Conservation (phyloP, 495 filamentous ascomycete genomes). For the Margaritispora aquatica region DNA sequence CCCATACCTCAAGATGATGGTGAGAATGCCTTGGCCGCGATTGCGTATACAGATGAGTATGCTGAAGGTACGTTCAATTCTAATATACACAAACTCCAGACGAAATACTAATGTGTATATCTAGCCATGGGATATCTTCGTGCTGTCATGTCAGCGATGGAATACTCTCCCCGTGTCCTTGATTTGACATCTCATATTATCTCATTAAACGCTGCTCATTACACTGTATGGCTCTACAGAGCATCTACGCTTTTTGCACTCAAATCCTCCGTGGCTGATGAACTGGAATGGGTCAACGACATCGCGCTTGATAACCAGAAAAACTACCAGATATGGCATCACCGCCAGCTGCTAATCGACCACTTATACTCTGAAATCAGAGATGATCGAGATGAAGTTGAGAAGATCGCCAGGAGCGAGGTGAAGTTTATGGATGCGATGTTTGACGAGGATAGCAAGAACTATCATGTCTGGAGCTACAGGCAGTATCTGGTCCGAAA, state of each 20-base stretch:
- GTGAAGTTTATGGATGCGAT: slow-evolving; percentile 69
- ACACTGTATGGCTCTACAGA: slow-evolving; percentile 97
- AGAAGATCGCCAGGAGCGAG: slow-evolving; percentile 47
- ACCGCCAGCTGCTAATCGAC: slow-evolving; percentile 79
- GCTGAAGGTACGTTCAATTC: slow-evolving; percentile 60
- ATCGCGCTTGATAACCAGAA: slow-evolving; percentile 80
- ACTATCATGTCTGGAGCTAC: slow-evolving; percentile 98
- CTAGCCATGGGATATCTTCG: slow-evolving; percentile 74
- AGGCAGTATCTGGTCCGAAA: slow-evolving; percentile 86
- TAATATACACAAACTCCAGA: not conserved
- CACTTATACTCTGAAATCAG: slow-evolving; percentile 51
- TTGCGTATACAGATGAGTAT: slow-evolving; percentile 83
- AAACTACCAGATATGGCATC: slow-evolving; percentile 99
- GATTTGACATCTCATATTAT: slow-evolving; percentile 86
- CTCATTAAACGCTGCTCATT: slow-evolving; percentile 88
- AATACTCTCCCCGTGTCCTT: slow-evolving; percentile 72
- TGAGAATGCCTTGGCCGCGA: slow-evolving; percentile 70
- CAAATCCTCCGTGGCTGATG: slow-evolving; percentile 57
- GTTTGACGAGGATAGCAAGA: slow-evolving; percentile 84
- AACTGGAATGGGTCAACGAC: slow-evolving; percentile 79
- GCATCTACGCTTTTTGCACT: slow-evolving; percentile 67
- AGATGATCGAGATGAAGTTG: slow-evolving; percentile 25
- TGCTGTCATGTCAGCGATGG: slow-evolving; percentile 84
- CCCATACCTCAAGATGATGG: slow-evolving; percentile 85
- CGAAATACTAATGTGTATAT: not conserved